These are phyloP conservation scores for Paulownia fortunei DNA, from an alignment of 257 asterid species.

Conservation along the genomic window DNA sequence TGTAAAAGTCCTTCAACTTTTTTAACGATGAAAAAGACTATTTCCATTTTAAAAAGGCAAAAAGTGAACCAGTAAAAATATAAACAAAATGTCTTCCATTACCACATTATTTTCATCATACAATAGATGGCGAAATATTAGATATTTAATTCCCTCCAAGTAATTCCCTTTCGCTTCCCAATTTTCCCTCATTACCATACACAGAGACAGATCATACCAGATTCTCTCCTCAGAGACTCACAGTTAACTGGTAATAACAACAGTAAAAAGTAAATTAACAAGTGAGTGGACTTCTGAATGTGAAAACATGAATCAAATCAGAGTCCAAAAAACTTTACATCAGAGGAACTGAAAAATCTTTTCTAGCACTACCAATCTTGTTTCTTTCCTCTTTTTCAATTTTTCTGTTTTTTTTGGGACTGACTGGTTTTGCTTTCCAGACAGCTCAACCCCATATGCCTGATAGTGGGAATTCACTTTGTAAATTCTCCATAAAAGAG, in stretches of 20 bases:
- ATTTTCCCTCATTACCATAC: too few species aligned
- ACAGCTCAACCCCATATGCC: slow-evolving; percentile 27
- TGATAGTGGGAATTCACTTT: slow-evolving; percentile 20
- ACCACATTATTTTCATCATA: too few species aligned
- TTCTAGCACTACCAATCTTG: neutral
- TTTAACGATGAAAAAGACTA: too few species aligned
- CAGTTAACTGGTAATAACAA: neutral
- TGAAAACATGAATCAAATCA: too few species aligned
- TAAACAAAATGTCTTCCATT: too few species aligned
- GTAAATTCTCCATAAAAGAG: neutral
- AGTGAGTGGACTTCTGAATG: neutral
- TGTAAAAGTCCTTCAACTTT: too few species aligned
- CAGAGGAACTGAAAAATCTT: neutral
- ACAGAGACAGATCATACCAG: neutral
- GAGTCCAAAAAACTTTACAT: neutral
- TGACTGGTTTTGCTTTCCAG: neutral
- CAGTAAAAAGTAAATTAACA: neutral
- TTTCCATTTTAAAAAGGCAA: too few species aligned
- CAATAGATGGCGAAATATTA: too few species aligned
- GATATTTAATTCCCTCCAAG: too few species aligned
- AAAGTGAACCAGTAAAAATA: too few species aligned
- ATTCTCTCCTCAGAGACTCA: neutral
- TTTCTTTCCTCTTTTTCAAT: neutral
- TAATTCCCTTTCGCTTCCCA: too few species aligned
- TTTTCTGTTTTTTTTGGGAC: neutral